Conservation (phyloP, 108 stramenopile genomes). For the Asterionellopsis glacialis region DNA sequence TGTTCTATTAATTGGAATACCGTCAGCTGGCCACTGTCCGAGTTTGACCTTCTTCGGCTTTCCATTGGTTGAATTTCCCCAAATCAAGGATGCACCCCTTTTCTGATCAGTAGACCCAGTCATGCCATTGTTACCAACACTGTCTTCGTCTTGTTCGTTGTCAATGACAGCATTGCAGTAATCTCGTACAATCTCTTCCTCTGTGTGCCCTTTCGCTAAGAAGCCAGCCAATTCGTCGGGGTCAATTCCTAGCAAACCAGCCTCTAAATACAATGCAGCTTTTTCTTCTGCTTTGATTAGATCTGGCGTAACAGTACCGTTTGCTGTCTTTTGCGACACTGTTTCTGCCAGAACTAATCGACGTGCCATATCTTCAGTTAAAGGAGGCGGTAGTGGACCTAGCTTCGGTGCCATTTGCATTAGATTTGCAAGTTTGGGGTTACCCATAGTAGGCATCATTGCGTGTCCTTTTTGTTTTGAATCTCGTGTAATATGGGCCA, state of each 20-base stretch:
- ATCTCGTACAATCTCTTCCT: background rate
- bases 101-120: too few relatives aligned
- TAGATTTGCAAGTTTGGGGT: background rate
- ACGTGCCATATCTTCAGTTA: background rate
- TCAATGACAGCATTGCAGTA: too few relatives aligned
- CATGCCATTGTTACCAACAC: too few relatives aligned
- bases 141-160: too few relatives aligned
- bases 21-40: too few relatives aligned
- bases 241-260: conserved; percentile 1
- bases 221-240: background rate
- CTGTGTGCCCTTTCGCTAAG: background rate
- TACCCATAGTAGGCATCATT: background rate
- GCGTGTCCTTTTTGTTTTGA: background rate
- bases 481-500: background rate
- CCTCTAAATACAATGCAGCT: background rate
- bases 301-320: background rate
- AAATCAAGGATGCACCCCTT: too few relatives aligned
- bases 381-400: background rate
- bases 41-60: too few relatives aligned
- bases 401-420: background rate
- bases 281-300: background rate
- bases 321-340: background rate
- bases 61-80: too few relatives aligned
- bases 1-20: too few relatives aligned
- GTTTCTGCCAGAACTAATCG: conserved; percentile 1